phyloP scores from a whole-genome alignment of 495 filamentous ascomycete genomes.

The Lasiosphaeriaceae sp. region DNA sequence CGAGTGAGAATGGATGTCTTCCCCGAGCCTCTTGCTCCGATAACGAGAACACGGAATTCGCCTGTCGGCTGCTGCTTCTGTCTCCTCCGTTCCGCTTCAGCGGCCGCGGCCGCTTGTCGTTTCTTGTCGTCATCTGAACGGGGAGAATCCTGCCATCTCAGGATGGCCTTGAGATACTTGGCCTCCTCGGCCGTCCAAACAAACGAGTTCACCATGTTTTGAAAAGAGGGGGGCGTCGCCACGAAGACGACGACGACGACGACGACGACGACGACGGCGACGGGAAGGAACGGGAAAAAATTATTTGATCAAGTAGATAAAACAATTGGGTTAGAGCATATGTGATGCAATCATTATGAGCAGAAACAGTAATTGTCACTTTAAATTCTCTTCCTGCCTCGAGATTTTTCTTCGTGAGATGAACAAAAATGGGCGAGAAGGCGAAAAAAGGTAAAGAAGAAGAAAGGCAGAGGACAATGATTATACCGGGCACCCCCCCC shows the following conservation, averaged over 20 bases:
- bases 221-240: not conserved
- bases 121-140: conserved; percentile 10
- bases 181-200: conserved; percentile 39
- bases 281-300: too few species aligned
- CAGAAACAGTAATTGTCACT: too few species aligned
- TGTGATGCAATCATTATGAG: too few species aligned
- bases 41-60: conserved; percentile 38
- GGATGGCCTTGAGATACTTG: conserved; percentile 38
- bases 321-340: too few species aligned
- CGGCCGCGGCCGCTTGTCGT: conserved; percentile 5
- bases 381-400: not conserved
- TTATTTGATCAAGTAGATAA: too few species aligned
- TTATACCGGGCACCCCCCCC: not conserved
- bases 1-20: conserved; percentile 41
- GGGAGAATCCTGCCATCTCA: conserved; percentile 34
- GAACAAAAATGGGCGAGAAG: not conserved
- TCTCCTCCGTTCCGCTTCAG: not conserved
- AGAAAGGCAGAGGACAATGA: not conserved
- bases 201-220: conserved; percentile 28
- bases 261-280: too few species aligned
- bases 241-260: not conserved
- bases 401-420: not conserved
- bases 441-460: not conserved
- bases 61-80: conserved; percentile 17
- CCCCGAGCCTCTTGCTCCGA: conserved; percentile 38